Evolutionary conservation across 2,329 filamentous ascomycete genomes (phyloP), one percentile per base, ranked within the genome.

Genomic region (Epichloe festucae): DNA sequence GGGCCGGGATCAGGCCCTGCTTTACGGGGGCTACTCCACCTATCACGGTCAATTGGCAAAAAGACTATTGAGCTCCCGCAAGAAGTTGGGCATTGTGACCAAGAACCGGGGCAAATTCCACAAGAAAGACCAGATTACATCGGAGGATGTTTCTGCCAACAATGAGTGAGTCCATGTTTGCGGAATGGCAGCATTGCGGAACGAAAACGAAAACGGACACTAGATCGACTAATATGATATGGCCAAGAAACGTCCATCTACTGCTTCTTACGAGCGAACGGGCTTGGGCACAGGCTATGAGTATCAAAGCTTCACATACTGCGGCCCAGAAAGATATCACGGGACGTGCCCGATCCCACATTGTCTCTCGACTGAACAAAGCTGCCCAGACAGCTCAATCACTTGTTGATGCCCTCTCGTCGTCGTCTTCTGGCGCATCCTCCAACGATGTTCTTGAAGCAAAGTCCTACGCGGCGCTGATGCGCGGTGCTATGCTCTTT

Each of bases 261-360:
- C 75, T 91, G 35, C 76, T 98, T 52, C 81, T 96, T 62, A 87
- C 82, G 40, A 83, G 90, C 54, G 93, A 98, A 72, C 81, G 93
- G 57, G 88, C 90, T 49, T 97, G 89, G 88, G 91, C 93, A 39
- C 85, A 95, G 67, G 91, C 90, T 53, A 94, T 97, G 89, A 82
- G 86, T 64, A 89, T 96, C 77, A 96, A 95, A 69, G 79, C 88
- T 4, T 74, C 81, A 19, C 88, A 94, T 65, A 80, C 87, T 40
- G 78, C 86, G 59, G 88, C 93, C 60, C 82, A 84, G 54, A 87
- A 88, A 66, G 84, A 83, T 47, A 85, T 95, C 56, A 79, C 83
- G 31, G 85, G 89, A 54, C 81, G 85, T 49, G 85, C 87, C 17
- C 83, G 89, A 63, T 85, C 85, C 50, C 91, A 98, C 67, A 93